phyloP scores from a whole-genome alignment of 1,284 basidiomycete genomes.

The Trametes polyzona region DNA sequence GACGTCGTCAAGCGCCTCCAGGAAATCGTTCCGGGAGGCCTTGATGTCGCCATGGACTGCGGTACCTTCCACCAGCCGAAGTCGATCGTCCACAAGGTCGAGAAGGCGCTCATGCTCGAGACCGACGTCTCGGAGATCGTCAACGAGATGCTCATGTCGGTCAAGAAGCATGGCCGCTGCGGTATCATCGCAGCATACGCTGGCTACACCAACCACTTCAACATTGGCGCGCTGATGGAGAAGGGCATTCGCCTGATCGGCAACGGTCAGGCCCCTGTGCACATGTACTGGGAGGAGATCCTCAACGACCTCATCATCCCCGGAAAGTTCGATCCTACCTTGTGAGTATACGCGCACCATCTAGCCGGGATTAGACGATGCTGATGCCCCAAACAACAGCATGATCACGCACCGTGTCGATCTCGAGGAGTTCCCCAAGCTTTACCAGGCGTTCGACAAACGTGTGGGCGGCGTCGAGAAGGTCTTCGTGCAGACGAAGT shows the following conservation, averaged over 20 bases:
- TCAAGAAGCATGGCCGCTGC: constrained; percentile 65
- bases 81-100: constrained; percentile 63
- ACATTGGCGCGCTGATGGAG: constrained; percentile 81
- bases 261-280: constrained; percentile 76
- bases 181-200: constrained; percentile 69
- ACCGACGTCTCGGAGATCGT: constrained; percentile 76
- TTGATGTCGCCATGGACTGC: constrained; percentile 66
- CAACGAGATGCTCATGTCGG: constrained; percentile 70
- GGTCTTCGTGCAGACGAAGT: constrained; percentile 63
- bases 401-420: constrained; percentile 68
- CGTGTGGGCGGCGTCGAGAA: constrained; percentile 65
- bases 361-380: background rate
- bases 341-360: constrained; percentile 43
- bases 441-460: constrained; percentile 65
- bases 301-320: constrained; percentile 64
- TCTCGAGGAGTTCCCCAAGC: constrained; percentile 62
- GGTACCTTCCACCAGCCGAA: constrained; percentile 76
- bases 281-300: constrained; percentile 77
- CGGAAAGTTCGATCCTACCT: constrained; percentile 72
- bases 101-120: constrained; percentile 75
- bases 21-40: constrained; percentile 63
- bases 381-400: constrained; percentile 33
- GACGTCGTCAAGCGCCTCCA: constrained; percentile 65
- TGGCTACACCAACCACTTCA: constrained; percentile 71
- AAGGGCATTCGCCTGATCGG: constrained; percentile 73